phyloP scores from a whole-genome alignment of 1,284 basidiomycete genomes.

The Vanrija humicola region DNA sequence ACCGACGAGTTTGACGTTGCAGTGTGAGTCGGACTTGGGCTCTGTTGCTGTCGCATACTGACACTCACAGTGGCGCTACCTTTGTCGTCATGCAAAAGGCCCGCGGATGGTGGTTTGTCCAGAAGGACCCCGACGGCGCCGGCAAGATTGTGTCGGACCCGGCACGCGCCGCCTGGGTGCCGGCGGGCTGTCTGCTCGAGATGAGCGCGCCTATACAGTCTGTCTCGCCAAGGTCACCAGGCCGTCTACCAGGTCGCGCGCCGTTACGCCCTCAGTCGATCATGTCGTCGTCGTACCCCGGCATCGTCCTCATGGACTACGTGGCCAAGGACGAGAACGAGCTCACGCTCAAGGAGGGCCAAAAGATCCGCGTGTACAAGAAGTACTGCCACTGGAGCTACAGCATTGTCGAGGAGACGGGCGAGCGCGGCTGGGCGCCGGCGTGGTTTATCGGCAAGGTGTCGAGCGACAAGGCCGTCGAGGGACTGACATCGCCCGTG shows the following conservation, averaged over 20 bases:
- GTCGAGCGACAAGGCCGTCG: constrained; percentile 1
- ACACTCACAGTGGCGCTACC: constrained; percentile 64
- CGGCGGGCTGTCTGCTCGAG: constrained; percentile 83
- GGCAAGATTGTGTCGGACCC: constrained; percentile 73
- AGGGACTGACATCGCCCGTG: no score
- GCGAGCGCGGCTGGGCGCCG: constrained; percentile 87
- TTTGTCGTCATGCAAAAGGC: constrained; percentile 91
- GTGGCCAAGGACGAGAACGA: constrained; percentile 85
- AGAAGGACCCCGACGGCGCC: constrained; percentile 80
- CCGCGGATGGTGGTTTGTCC: constrained; percentile 98
- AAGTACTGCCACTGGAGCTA: constrained; percentile 97
- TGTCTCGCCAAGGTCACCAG: constrained; percentile 20
- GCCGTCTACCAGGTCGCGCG: constrained; percentile 28
- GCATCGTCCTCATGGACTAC: constrained; percentile 92
- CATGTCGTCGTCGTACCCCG: constrained; percentile 88
- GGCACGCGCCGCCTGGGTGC: constrained; percentile 78
- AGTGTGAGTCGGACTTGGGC: constrained; percentile 61
- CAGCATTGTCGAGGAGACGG: constrained; percentile 76
- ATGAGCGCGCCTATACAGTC: constrained; percentile 62
- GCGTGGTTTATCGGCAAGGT: constrained; percentile 50
- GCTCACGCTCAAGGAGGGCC: constrained; percentile 77
- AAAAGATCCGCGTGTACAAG: constrained; percentile 87
- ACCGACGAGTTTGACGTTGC: constrained; percentile 97
- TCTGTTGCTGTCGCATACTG: constrained; percentile 1
- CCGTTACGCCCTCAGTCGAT: constrained; percentile 83